Evolutionary conservation across 352 stramenopile species (phyloP).

Genomic region (Globisporangium barbulae): DNA sequence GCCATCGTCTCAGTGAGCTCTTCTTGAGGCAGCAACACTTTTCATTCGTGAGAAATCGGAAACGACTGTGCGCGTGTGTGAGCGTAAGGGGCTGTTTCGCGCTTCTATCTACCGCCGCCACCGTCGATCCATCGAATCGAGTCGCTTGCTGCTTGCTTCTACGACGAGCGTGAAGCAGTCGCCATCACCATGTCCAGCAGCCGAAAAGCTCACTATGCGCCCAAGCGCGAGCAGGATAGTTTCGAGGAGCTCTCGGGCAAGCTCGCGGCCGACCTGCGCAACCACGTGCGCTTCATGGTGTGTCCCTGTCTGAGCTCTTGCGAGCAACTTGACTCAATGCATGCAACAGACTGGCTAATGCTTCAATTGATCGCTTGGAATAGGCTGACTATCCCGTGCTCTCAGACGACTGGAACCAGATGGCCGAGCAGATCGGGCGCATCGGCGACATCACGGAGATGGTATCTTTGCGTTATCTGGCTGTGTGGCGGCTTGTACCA

Average conservation of each 20-base stretch:
- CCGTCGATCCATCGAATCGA: neutral
- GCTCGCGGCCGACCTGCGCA: conserved; percentile 81
- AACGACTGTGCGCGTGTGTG: neutral
- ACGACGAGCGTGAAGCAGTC: neutral
- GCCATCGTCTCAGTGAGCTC: neutral
- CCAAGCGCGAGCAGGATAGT: conserved; percentile 56
- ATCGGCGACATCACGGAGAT: conserved; percentile 90
- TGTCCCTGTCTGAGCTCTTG: neutral
- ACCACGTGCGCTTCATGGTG: conserved; percentile 86
- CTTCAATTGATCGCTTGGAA: neutral
- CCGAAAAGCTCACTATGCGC: conserved; percentile 63
- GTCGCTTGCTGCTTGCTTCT: neutral
- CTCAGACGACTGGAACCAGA: conserved; percentile 84
- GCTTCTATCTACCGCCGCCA: neutral
- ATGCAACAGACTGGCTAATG: neutral
- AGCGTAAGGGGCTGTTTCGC: neutral
- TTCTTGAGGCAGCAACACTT: neutral
- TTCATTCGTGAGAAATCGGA: conserved; percentile 3
- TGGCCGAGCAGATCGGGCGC: conserved; percentile 85
- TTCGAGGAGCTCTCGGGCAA: conserved; percentile 86
- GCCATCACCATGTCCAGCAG: conserved; percentile 30
- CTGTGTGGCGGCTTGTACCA: neutral
- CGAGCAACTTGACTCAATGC: neutral
- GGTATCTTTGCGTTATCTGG: conserved; percentile 20
- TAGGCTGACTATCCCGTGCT: conserved; percentile 85